Evolutionary conservation across 2,329 filamentous ascomycete genomes (phyloP).

Genomic region (Teratosphaeria pseudoeucalypti): DNA sequence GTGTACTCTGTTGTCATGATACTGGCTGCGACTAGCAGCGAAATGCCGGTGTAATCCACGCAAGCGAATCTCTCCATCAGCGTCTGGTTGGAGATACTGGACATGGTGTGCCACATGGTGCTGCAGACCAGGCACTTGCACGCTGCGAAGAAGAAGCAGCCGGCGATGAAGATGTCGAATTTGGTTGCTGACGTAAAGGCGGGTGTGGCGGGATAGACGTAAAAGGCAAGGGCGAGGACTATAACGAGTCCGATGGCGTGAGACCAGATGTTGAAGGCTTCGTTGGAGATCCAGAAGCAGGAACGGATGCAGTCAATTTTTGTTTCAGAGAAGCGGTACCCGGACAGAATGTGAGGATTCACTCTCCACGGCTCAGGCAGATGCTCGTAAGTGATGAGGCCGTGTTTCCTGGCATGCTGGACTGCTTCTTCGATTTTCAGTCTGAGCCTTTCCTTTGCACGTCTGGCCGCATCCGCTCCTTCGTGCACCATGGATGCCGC

Average conservation of each 20-base stretch:
- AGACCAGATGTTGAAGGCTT: slow-evolving; percentile 96
- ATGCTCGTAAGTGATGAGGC: slow-evolving; percentile 80
- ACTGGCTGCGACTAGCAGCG: slow-evolving; percentile 82
- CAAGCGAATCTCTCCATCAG: slow-evolving; percentile 93
- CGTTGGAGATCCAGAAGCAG: slow-evolving; percentile 74
- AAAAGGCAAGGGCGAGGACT: slow-evolving; percentile 81
- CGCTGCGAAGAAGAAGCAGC: slow-evolving; percentile 90
- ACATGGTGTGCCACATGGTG: slow-evolving; percentile 98
- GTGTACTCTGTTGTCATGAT: slow-evolving; percentile 99
- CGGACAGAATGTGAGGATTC: slow-evolving; percentile 83
- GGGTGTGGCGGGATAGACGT: slow-evolving; percentile 82
- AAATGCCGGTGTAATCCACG: slow-evolving; percentile 97
- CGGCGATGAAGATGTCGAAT: slow-evolving; percentile 80
- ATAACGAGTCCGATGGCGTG: slow-evolving; percentile 82
- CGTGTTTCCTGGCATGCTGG: slow-evolving; percentile 67
- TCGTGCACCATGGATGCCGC: slow-evolving; percentile 70
- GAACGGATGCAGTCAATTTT: slow-evolving; percentile 82
- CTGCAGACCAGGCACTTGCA: slow-evolving; percentile 92
- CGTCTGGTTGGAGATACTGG: slow-evolving; percentile 79
- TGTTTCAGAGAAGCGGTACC: slow-evolving; percentile 88
- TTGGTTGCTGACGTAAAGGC: slow-evolving; percentile 83
- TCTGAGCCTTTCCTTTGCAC: slow-evolving; percentile 55
- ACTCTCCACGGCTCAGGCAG: slow-evolving; percentile 85
- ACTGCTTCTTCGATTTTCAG: slow-evolving; percentile 70
- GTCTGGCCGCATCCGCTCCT: slow-evolving; percentile 69